These are phyloP conservation scores for Chalciporus chontae DNA, from an alignment of 768 basidiomycete species.

Conservation along the genomic window DNA sequence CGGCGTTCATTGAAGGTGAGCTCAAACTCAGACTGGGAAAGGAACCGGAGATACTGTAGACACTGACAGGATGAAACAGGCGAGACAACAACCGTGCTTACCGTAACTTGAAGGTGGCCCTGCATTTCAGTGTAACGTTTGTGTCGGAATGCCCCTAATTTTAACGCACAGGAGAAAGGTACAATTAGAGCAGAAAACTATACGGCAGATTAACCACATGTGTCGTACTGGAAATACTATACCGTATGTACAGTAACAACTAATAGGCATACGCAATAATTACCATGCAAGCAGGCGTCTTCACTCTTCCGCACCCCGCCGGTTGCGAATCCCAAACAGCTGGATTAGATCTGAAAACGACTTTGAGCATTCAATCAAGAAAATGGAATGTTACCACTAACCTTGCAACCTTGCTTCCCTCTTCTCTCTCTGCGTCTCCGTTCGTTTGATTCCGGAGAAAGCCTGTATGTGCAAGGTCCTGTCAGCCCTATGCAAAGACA, in stretches of 20 bases:
- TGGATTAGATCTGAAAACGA: conserved; percentile 52
- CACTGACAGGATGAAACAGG: too few relatives aligned
- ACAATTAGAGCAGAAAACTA: background rate
- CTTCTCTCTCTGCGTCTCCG: conserved; percentile 71
- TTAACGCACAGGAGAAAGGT: too few relatives aligned
- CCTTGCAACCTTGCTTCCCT: conserved; percentile 83
- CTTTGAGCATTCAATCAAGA: background rate
- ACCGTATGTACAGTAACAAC: conserved; percentile 12
- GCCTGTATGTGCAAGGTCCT: conserved; percentile 45
- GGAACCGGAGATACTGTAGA: too few relatives aligned
- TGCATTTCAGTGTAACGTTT: too few relatives aligned
- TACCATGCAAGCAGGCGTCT: background rate
- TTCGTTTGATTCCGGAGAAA: conserved; percentile 77
- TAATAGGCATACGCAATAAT: background rate
- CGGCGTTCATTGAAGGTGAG: too few relatives aligned
- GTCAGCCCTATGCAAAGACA: background rate
- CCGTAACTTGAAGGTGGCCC: too few relatives aligned
- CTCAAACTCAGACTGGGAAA: too few relatives aligned
- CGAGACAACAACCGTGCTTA: too few relatives aligned
- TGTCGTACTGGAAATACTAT: background rate
- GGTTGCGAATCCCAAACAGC: conserved; percentile 44
- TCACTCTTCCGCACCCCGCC: conserved; percentile 12
- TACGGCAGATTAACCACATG: background rate
- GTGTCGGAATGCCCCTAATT: too few relatives aligned
- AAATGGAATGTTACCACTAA: conserved; percentile 23